Evolutionary conservation across 306 rosid species (phyloP).

Genomic region (Cyclanthera cordifolia): DNA sequence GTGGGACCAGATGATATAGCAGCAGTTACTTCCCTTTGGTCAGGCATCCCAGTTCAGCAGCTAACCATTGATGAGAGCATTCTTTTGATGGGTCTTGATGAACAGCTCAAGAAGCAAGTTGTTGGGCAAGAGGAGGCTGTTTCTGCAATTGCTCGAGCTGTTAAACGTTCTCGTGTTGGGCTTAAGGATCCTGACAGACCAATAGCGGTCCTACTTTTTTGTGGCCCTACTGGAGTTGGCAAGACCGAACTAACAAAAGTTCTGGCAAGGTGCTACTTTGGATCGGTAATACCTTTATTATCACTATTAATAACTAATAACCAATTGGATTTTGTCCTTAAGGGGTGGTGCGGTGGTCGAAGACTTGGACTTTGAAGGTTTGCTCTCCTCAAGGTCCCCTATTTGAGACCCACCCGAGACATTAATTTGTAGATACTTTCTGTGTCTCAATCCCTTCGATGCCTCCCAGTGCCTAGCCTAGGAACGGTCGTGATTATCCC

Average conservation of each 20-base stretch:
- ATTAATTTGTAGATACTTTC: too few species aligned
- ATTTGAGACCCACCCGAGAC: too few species aligned
- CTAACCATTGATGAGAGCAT: slow-evolving; percentile 17
- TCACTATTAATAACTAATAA: neutral
- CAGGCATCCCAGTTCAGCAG: slow-evolving; percentile 24
- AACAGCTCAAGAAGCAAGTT: slow-evolving; percentile 13
- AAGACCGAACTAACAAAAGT: slow-evolving; percentile 21
- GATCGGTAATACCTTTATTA: slow-evolving; percentile 10
- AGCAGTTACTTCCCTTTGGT: slow-evolving; percentile 18
- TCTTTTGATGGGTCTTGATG: slow-evolving; percentile 16
- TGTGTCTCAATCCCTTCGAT: too few species aligned
- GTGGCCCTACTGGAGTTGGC: slow-evolving; percentile 27
- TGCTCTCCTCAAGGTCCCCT: too few species aligned
- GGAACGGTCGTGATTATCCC: too few species aligned
- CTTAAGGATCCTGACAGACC: slow-evolving; percentile 25
- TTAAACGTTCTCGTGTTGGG: slow-evolving; percentile 25
- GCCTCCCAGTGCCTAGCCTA: too few species aligned
- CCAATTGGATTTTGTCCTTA: too few species aligned
- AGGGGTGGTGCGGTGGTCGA: too few species aligned
- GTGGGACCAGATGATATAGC: slow-evolving; percentile 19
- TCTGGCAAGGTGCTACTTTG: slow-evolving; percentile 16
- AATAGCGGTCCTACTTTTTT: slow-evolving; percentile 22
- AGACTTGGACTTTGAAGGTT: too few species aligned
- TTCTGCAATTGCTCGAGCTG: slow-evolving; percentile 20
- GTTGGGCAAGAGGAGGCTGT: slow-evolving; percentile 27